Evolutionary conservation across 208 protist species (phyloP), one percentile per base, ranked within the genome.

Genomic region (Borovskyia barvae): DNA sequence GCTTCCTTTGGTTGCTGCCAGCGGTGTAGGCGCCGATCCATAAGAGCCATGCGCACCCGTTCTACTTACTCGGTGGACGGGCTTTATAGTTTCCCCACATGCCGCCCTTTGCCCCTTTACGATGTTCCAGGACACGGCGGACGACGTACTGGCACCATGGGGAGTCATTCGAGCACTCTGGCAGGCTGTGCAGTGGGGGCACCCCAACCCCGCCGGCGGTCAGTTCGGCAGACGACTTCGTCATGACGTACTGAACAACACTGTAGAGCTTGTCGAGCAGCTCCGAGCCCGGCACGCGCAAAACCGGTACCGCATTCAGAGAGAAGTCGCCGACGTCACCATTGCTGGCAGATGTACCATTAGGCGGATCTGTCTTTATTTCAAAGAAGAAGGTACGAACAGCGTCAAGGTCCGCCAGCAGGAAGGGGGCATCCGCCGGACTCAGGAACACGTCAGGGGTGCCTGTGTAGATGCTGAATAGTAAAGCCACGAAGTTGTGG

Each of bases 131-230:
- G 14, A 91, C 75, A 5, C 62, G 59, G 6, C 72, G 77, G 17
- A 85, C 70, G 35, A 87, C 55, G 40, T 81, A 81, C 46, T 83
- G 73, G 40, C 84, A 85, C 80, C 77, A 91, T 42, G 84, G 84
- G 2, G 80, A 82, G 49, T 76, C 64, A 26, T 62, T 55, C 19
- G 72, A 68, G 15, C 39, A 64, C 45, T 80, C 73, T 11, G 77
- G 80, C 33, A 91, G 67, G 15, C 48, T 63, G 45, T 58, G 61
- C 29, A 87, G 58, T 6, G 68, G 71, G 9, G 84, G 84, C 28
- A 85, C 80, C 0, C 77, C 84, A 3, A 77, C 70, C 5, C 57
- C 70, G 35, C 84, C 84, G 3, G 60, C 52, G 14, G 75, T 52
- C 3, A 91, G 72, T 40, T 72, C 52, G 14, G 58, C 26, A 5